These are phyloP conservation scores for Spinacia oleracea DNA, from an alignment of 179 eudicot genomes.

Conservation along the genomic window DNA sequence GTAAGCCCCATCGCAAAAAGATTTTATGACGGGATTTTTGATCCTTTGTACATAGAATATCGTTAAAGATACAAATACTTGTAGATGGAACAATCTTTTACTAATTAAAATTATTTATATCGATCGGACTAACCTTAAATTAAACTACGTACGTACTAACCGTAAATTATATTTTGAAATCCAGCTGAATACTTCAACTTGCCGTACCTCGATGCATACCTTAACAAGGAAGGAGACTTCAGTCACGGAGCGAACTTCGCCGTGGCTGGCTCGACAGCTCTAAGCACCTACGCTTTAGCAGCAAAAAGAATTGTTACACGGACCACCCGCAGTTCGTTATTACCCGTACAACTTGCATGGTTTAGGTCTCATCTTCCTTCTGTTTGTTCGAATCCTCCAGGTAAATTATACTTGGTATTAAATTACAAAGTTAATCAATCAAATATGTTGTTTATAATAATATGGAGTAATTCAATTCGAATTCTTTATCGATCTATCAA, in stretches of 20 bases:
- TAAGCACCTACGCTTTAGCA: not conserved
- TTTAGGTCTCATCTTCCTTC: not conserved
- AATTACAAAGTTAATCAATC: too few relatives aligned
- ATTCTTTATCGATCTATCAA: too few relatives aligned
- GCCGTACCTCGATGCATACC: not conserved
- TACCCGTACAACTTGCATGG: not conserved
- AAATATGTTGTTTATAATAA: too few relatives aligned
- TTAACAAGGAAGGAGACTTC: not conserved
- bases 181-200: constrained; percentile 1
- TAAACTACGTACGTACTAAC: too few relatives aligned
- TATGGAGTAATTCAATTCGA: too few relatives aligned
- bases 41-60: too few relatives aligned
- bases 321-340: not conserved
- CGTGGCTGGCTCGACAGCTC: constrained; percentile 8
- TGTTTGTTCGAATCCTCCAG: not conserved
- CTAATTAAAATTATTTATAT: too few relatives aligned
- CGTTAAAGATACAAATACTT: too few relatives aligned
- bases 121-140: too few relatives aligned
- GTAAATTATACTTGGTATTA: not conserved
- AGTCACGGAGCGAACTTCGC: not conserved
- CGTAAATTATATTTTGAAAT: not conserved
- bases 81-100: too few relatives aligned
- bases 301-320: not conserved
- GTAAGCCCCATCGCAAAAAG: too few relatives aligned
- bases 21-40: too few relatives aligned